Percentiles rank a stretch among this genome's conserved stretches.
Conservation (phyloP, 192 early-diverging fungal species). For the Podila epigama region DNA sequence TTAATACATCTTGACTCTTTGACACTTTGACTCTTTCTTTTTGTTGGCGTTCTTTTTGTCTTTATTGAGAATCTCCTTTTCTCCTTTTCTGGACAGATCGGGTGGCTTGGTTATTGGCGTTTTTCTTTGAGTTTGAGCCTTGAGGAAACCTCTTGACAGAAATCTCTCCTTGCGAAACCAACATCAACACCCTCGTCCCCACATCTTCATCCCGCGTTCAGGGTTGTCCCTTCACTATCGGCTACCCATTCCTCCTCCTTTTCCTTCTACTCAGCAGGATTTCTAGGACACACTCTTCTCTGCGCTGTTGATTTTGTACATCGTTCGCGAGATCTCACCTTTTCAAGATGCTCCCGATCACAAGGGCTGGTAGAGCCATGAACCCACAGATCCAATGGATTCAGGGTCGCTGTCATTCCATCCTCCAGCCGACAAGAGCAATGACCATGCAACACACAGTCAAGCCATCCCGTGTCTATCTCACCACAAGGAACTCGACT, state of each 20-base stretch:
- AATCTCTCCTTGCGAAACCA: no score
- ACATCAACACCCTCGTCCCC: no score
- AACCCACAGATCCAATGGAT: background rate
- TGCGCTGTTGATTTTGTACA: no score
- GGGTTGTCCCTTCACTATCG: no score
- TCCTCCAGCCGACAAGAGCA: constrained; percentile 15
- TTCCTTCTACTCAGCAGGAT: background rate
- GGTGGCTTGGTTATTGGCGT: background rate
- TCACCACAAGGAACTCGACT: background rate
- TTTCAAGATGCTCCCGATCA: background rate
- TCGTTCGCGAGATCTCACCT: background rate
- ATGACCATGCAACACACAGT: background rate
- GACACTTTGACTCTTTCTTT: background rate
- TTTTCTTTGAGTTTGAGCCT: background rate
- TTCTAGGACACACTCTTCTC: no score
- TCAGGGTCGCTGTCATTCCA: background rate
- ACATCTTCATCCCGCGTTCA: no score
- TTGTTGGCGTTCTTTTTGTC: background rate
- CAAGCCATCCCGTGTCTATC: background rate
- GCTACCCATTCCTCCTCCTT: no score
- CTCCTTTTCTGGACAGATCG: background rate
- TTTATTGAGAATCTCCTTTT: background rate
- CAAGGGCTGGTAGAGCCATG: constrained; percentile 18
- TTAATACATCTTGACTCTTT: background rate
- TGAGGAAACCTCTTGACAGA: no score